Evolutionary conservation across 495 filamentous ascomycete genomes (phyloP).

Genomic region (Penicillium coffeae): DNA sequence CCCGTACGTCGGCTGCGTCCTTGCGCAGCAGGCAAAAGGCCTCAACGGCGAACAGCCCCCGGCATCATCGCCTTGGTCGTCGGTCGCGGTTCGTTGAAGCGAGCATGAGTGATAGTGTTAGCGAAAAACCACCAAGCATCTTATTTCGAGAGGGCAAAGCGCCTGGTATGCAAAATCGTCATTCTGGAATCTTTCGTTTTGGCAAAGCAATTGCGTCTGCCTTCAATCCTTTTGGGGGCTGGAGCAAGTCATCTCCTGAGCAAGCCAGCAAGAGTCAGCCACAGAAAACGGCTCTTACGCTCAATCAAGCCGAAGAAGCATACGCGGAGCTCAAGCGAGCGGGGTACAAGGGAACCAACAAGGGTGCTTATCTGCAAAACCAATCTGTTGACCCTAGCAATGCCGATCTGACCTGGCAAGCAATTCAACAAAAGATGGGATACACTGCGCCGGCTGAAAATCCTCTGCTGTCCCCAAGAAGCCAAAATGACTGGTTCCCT

Average conservation of each 20-base stretch:
- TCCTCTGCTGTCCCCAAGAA: not conserved
- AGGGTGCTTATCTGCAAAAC: constrained; percentile 32
- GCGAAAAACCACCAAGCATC: constrained; percentile 60
- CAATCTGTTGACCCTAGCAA: constrained; percentile 16
- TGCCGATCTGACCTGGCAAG: constrained; percentile 39
- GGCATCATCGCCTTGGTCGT: constrained; percentile 27
- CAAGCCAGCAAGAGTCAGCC: constrained; percentile 22
- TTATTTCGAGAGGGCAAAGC: constrained; percentile 48
- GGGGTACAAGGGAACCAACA: constrained; percentile 50
- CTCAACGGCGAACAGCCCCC: constrained; percentile 12
- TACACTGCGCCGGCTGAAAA: constrained; percentile 12
- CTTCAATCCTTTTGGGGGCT: constrained; percentile 51
- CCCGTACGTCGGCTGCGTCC: constrained; percentile 24
- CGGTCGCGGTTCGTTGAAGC: constrained; percentile 67
- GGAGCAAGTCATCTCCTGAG: constrained; percentile 33
- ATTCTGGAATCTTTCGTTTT: constrained; percentile 55
- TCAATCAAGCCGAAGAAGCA: constrained; percentile 49
- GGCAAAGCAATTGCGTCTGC: constrained; percentile 54
- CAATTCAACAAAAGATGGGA: constrained; percentile 36
- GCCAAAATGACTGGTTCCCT: not conserved
- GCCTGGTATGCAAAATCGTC: constrained; percentile 11
- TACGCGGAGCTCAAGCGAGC: constrained; percentile 61
- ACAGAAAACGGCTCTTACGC: constrained; percentile 38
- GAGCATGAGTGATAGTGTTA: constrained; percentile 72
- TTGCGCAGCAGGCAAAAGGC: constrained; percentile 18